Base-by-base conservation (phyloP, 805 yeast genomes). In the Candida germanica region DNA sequence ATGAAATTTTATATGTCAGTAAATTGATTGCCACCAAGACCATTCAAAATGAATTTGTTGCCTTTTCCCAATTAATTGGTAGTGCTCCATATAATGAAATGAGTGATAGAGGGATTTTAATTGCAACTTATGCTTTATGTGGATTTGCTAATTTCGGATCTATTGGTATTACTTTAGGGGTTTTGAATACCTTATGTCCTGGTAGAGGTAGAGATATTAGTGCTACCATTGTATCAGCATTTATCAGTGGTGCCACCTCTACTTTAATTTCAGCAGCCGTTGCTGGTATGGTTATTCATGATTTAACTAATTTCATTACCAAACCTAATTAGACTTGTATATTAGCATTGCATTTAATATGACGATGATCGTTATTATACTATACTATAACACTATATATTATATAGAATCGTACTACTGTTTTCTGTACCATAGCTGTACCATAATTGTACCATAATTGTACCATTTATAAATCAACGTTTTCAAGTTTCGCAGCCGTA, bases 81-180 rank as follows among this genome's bases (percentile, higher is more conserved):
- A 54, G 64, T 3, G 68, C 68, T 37, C 72, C 73, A 12, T 76
- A 70, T 59, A 64, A 60, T 24, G 49, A 55, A 29, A 55, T 78
- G 68, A 63, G 75, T 24, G 56, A 63, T 35, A 70, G 83, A 56
- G 75, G 77, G 25, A 64, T 64, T 23, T 59, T 78, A 49, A 61
- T 78, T 48, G 80, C 81, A 23, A 77, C 83, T 13, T 78, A 76
- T 44, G 77, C 79, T 13, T 66, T 75, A 27, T 77, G 83, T 63
- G 82, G 83, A 1, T 78, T 78, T 54, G 73, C 81, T 23, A 78
- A 78, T 56, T 59, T 78, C 31, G 83, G 83, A 20, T 73, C 80
- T 5, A 63, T 78, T 44, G 83, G 81, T 48, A 76, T 77, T 40
- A 77, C 76, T 40, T 56, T 78, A 40, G 82, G 83, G 50, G 82